Base-by-base conservation (phyloP, 257 asterid species). In the Primulina eburnea region DNA sequence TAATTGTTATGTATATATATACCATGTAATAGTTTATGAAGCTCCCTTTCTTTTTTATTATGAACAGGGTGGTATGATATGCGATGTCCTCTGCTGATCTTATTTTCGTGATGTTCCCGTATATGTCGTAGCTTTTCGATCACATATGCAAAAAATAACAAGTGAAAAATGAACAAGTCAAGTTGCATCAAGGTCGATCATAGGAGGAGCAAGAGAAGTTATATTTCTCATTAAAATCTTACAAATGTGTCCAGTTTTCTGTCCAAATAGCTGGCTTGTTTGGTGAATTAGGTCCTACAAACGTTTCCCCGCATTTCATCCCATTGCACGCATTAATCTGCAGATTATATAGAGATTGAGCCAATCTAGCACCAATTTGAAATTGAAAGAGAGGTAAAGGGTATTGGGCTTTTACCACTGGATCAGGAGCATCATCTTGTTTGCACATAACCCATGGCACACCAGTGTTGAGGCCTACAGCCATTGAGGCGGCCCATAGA, bases 361-460 rank as follows among this genome's bases (percentile, higher is more conserved):
- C 47, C 47, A 38, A 38, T 33, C 4, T 38, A 3, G 0, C 16
- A 2, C 16, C 8, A 43, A 43, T 43, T 9, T 1, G 16, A 40
- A 11, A 43, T 1, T 43, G 8, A 43, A 43, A 43, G 53, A 11
- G 6, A 3, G 4, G 14, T 40, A 21, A 30, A 24, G 8, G 1
- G 26, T 5, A 72, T 11, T 2, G 18, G 53, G 50, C 38, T 6
- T 43, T 69, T 82, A 92, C 98, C 87, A 92, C 79, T 0, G 96
- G 97, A 76, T 83, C 87, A 8, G 98, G 98, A 70, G 97, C 98
- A 32, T 92, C 92, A 34, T 86, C 88, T 79, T 92, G 98, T 80
- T 92, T 92, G 86, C 98, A 92, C 98, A 92, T 92, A 2, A 77
- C 79, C 98, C 98, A 92, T 9, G 98, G 98, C 8, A 88, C 97